Evolutionary conservation across 495 filamentous ascomycete genomes (phyloP).

Genomic region (Hamigera avellanea): DNA sequence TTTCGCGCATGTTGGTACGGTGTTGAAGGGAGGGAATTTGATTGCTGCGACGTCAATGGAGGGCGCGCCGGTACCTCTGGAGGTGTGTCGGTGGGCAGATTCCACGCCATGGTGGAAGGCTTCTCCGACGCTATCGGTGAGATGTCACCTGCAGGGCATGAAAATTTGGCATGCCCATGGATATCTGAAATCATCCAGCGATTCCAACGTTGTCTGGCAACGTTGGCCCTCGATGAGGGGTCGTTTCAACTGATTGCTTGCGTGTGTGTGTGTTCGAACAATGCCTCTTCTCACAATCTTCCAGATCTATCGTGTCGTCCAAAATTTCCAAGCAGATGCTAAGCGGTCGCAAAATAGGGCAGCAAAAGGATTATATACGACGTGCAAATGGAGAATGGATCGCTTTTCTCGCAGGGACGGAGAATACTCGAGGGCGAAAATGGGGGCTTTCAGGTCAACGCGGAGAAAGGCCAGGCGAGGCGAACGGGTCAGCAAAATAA

Average conservation of each 20-base stretch:
- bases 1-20: slow-evolving; percentile 81
- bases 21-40: slow-evolving; percentile 87
- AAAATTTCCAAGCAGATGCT: no score
- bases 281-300: no score
- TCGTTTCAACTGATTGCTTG: no score
- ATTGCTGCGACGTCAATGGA: slow-evolving; percentile 51
- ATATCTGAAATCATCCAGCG: slow-evolving; percentile 34
- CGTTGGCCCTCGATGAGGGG: slow-evolving; percentile 11
- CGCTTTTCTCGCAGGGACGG: no score
- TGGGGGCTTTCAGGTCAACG: neutral
- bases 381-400: no score
- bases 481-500: no score
- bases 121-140: slow-evolving; percentile 32
- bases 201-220: slow-evolving; percentile 18
- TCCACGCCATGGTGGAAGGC: slow-evolving; percentile 33
- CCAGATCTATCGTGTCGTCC: no score
- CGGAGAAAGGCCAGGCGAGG: neutral
- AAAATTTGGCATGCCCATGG: slow-evolving; percentile 34
- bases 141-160: slow-evolving; percentile 27
- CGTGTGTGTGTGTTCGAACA: no score
- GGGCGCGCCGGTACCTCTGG: slow-evolving; percentile 27
- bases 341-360: no score
- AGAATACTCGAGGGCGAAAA: neutral
- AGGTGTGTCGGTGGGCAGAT: slow-evolving; percentile 23
- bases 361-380: no score